Conservation (phyloP, 768 basidiomycete genomes). For the Rhodotorula graminis region DNA sequence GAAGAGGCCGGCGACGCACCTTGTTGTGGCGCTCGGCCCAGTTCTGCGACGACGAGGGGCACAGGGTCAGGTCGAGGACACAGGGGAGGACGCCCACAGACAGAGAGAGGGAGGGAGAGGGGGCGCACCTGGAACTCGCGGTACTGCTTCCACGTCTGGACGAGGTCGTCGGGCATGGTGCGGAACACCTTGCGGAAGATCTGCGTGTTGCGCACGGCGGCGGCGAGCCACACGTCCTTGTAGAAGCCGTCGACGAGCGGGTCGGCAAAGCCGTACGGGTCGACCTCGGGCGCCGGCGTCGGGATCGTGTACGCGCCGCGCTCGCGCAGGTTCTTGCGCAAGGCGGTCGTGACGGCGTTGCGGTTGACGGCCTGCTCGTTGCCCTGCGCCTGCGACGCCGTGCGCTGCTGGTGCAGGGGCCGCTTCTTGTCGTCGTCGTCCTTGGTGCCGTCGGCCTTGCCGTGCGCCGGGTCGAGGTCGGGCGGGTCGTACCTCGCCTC, state of each 20-base stretch:
- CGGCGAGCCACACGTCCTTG: constrained; percentile 69
- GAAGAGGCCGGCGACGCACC: not conserved
- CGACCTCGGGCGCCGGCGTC: constrained; percentile 64
- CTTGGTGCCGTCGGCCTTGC: not conserved
- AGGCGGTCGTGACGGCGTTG: constrained; percentile 19
- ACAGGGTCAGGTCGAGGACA: not conserved
- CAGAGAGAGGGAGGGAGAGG: too few species aligned
- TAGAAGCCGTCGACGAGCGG: constrained; percentile 82
- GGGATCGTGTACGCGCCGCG: constrained; percentile 50
- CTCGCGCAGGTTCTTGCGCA: constrained; percentile 51
- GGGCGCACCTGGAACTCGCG: constrained; percentile 59
- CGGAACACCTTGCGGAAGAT: constrained; percentile 94
- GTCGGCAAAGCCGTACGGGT: constrained; percentile 76
- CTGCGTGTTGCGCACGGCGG: constrained; percentile 87
- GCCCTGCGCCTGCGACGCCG: not conserved
- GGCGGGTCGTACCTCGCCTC: constrained; percentile 5
- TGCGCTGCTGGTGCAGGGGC: not conserved
- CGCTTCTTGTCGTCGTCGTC: not conserved
- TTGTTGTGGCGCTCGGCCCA: constrained; percentile 61
- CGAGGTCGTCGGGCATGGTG: constrained; percentile 82
- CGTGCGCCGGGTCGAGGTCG: constrained; percentile 16
- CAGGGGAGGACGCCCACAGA: too few species aligned
- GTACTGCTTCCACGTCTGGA: constrained; percentile 93
- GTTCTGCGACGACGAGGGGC: constrained; percentile 45
- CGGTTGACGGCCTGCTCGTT: constrained; percentile 29